Conservation (phyloP, 2,329 filamentous ascomycete species). For the Fusarium sp. region DNA sequence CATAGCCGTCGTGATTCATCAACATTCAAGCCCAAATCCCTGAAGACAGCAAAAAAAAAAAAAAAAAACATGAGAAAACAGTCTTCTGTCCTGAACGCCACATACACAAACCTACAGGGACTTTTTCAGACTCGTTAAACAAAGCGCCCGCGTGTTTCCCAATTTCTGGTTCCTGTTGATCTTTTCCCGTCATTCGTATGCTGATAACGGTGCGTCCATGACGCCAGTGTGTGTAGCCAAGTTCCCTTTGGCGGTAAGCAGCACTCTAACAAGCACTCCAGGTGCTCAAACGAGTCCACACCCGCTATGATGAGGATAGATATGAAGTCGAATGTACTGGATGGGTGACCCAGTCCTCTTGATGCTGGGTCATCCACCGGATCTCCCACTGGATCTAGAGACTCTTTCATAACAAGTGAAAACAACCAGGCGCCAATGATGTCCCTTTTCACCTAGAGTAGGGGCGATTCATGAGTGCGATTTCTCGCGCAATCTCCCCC, state of each 20-base stretch:
- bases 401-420: background rate
- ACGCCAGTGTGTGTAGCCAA: background rate
- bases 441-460: slow-evolving; percentile 70
- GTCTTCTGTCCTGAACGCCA: slow-evolving; percentile 22
- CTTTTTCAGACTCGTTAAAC: slow-evolving; percentile 9
- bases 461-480: slow-evolving; percentile 94
- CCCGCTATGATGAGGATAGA: background rate
- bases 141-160: slow-evolving; percentile 21
- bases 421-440: background rate
- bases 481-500: slow-evolving; percentile 85
- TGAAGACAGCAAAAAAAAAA: background rate
- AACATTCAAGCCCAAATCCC: background rate
- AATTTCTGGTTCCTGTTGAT: slow-evolving; percentile 5
- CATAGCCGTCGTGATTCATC: slow-evolving; percentile 23
- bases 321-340: background rate
- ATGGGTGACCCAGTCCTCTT: background rate
- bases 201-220: background rate
- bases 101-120: slow-evolving; percentile 2
- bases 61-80: background rate
- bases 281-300: background rate
- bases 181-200: background rate
- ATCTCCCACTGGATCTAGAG: background rate
- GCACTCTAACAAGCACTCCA: background rate
- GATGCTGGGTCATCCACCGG: background rate
- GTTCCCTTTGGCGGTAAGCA: background rate